Evolutionary conservation across 1,284 basidiomycete genomes (phyloP).

Genomic region (Pyrrhoderma noxium): DNA sequence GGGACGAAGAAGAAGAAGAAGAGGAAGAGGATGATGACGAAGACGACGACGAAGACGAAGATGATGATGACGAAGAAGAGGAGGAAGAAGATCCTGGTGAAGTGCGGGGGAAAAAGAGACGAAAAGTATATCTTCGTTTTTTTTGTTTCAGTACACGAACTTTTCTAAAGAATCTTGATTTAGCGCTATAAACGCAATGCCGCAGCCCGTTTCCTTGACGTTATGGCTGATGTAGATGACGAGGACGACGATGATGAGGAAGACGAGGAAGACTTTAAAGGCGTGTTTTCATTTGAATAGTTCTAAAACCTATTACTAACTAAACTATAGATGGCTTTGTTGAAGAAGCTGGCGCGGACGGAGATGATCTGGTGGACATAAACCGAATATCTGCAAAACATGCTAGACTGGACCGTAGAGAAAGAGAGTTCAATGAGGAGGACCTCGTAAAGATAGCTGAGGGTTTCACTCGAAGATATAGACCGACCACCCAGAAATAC

Average conservation of each 20-base stretch:
- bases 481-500: constrained; percentile 62
- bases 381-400: constrained; percentile 59
- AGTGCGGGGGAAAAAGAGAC: constrained; percentile 42
- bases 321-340: constrained; percentile 69
- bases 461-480: constrained; percentile 79
- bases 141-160: not conserved
- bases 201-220: constrained; percentile 85
- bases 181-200: constrained; percentile 54
- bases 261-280: constrained; percentile 73
- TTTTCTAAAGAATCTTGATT: constrained; percentile 21
- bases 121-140: constrained; percentile 38
- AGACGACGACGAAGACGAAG: constrained; percentile 29
- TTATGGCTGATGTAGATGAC: constrained; percentile 90
- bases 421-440: constrained; percentile 74
- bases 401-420: constrained; percentile 69
- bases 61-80: constrained; percentile 35
- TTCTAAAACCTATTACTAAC: constrained; percentile 13
- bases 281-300: constrained; percentile 34
- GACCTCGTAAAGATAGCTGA: constrained; percentile 85
- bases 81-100: constrained; percentile 33
- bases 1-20: constrained; percentile 26
- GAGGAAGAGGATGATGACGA: constrained; percentile 29
- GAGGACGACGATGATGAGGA: constrained; percentile 96
- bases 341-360: constrained; percentile 60
- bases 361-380: constrained; percentile 61